These are phyloP conservation scores for Leptomonas pyrrhocoris DNA, from an alignment of 208 protist genomes.

Conservation along the genomic window DNA sequence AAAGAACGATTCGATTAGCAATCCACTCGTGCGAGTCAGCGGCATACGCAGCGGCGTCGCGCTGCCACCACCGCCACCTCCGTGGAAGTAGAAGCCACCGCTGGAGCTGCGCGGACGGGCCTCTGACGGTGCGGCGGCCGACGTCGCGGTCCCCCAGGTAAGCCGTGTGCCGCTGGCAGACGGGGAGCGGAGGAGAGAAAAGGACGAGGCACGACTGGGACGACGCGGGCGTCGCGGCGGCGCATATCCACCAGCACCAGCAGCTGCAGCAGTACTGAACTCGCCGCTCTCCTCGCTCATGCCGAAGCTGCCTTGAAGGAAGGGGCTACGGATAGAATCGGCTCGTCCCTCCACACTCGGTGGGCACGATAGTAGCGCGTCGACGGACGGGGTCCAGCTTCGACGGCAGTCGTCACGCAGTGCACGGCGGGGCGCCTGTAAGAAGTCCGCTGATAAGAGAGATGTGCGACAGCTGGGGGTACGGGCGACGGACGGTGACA, in stretches of 20 bases:
- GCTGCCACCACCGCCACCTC: not conserved
- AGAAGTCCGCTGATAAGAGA: slow-evolving; percentile 18
- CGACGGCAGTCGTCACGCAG: not conserved
- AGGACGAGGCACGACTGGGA: slow-evolving; percentile 20
- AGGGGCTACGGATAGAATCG: not conserved
- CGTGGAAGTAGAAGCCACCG: not conserved
- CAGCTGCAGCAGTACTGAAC: too few relatives aligned
- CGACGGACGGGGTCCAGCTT: not conserved
- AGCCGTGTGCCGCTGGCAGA: slow-evolving; percentile 7
- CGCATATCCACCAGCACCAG: too few relatives aligned
- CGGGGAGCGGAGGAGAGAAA: slow-evolving; percentile 21
- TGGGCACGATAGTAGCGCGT: not conserved
- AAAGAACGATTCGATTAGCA: not conserved
- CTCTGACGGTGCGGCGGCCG: not conserved
- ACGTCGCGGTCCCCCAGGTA: not conserved
- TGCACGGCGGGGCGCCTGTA: slow-evolving; percentile 5
- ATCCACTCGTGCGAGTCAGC: not conserved
- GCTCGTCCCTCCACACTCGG: not conserved
- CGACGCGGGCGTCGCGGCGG: not conserved
- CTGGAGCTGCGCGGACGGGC: not conserved
- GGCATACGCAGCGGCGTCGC: slow-evolving; percentile 9
- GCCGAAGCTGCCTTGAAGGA: slow-evolving; percentile 14
- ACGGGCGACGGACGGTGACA: slow-evolving; percentile 7
- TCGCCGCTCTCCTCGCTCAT: slow-evolving; percentile 1
- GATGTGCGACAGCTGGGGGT: slow-evolving; percentile 25